Conservation (phyloP, 148 eudicot species). For the Spergularia bocconei region DNA sequence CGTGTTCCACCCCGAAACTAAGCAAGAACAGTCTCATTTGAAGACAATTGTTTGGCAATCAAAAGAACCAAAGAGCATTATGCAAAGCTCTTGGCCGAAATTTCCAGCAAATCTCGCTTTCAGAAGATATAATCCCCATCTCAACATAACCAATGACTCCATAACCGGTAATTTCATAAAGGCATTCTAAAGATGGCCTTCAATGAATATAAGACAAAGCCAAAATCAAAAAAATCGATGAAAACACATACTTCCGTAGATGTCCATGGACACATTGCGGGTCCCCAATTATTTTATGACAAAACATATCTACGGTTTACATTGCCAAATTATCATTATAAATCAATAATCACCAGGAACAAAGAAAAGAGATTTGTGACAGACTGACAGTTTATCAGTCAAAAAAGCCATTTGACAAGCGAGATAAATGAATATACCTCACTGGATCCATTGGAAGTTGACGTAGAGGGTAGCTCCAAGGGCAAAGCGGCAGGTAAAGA, state of each 20-base stretch:
- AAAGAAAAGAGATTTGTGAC: background rate
- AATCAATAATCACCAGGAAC: conserved; percentile 10
- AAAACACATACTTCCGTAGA: no score
- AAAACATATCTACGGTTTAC: background rate
- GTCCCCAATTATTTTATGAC: no score
- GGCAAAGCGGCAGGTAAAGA: conserved; percentile 46
- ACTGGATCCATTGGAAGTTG: conserved; percentile 38
- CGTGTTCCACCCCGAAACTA: no score
- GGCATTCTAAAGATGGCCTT: background rate
- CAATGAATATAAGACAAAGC: background rate
- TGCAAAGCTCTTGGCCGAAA: no score
- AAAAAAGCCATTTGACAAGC: background rate
- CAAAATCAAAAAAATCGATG: no score
- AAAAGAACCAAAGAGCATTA: no score
- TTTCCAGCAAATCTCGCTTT: no score
- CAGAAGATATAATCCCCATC: background rate
- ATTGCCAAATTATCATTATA: background rate
- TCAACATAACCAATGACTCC: background rate
- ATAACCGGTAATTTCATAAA: background rate
- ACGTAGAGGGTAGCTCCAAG: conserved; percentile 54
- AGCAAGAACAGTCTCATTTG: no score
- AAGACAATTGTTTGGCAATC: no score
- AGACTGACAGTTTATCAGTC: no score
- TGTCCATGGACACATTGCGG: no score
- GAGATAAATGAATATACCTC: conserved; percentile 37